Base-by-base conservation (phyloP, 306 rosid genomes). In the Hylodesmum podocarpum region DNA sequence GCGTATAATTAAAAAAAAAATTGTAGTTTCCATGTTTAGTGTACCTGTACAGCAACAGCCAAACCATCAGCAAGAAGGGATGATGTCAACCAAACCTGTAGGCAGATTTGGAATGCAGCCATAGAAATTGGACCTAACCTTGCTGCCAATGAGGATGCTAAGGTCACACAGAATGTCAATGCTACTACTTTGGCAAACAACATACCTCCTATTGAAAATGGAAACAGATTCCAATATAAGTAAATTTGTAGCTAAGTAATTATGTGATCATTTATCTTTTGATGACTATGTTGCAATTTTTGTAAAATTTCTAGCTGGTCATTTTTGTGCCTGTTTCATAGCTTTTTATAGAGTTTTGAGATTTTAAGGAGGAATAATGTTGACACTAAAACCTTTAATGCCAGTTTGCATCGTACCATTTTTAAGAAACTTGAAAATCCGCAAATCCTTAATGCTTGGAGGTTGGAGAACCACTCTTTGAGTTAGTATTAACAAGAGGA, bases 91-190 rank as follows among this genome's bases (percentile, higher is more conserved):
- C 98, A 91, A 28, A 93, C 88, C 55, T 93, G 98, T 14, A 93
- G 72, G 79, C 93, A 89, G 31, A 90, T 85, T 72, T 93, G 98
- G 73, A 93, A 93, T 15, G 97, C 97, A 57, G 97, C 98, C 98
- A 93, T 91, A 0, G 87, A 93, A 57, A 80, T 86, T 14, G 98
- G 37, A 12, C 98, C 98, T 3, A 88, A 61, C 76, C 96, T 82
- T 50, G 97, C 93, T 0, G 96, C 98, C 74, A 91, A 66, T 5
- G 96, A 85, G 44, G 98, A 97, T 54, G 97, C 97, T 33, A 93
- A 81, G 2, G 98, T 93, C 63, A 88, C 89, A 63, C 98, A 93
- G 72, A 91, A 93, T 67, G 98, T 93, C 80, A 93, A 96, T 8
- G 98, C 98, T 55, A 93, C 73, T 12, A 93, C 98, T 70, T 93